A percentile compares a stretch with the other conserved stretches of the same genome.
Evolutionary conservation across 768 basidiomycete genomes (phyloP).

Genomic region (Pleurotus cornucopiae): DNA sequence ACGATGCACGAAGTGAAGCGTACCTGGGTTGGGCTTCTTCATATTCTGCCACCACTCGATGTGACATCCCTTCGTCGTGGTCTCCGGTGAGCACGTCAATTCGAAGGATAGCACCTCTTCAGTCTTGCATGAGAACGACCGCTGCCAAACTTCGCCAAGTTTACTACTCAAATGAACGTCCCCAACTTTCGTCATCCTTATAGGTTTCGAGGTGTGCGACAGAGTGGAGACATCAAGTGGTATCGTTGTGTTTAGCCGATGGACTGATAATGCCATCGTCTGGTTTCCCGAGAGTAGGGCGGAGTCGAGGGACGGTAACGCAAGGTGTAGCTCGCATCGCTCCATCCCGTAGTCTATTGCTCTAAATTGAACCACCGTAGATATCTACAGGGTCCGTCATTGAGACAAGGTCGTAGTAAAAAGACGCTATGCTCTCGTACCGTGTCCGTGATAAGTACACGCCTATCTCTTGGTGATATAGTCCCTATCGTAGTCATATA

Average conservation of each 20-base stretch:
- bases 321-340: slow-evolving; percentile 10
- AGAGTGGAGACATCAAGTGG: not conserved
- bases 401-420: not conserved
- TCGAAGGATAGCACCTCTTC: slow-evolving; percentile 5
- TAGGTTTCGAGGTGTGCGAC: not conserved
- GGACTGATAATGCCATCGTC: not conserved
- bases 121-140: slow-evolving; percentile 2
- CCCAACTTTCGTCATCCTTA: not conserved
- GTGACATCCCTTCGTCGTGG: not conserved
- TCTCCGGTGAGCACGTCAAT: not conserved
- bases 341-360: slow-evolving; percentile 21
- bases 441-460: slow-evolving; percentile 10
- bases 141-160: not conserved
- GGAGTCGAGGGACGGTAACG: not conserved
- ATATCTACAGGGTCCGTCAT: slow-evolving; percentile 11
- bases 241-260: slow-evolving; percentile 1
- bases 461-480: slow-evolving; percentile 14
- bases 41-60: slow-evolving; percentile 7
- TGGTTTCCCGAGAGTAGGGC: not conserved
- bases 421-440: slow-evolving; percentile 4
- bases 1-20: not conserved
- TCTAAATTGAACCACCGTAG: slow-evolving; percentile 18
- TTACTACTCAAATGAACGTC: not conserved
- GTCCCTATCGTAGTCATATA: slow-evolving; percentile 14
- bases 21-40: slow-evolving; percentile 2